These are phyloP conservation scores for Fusarium goolgardi DNA, from an alignment of 2,329 filamentous ascomycete genomes.

Conservation along the genomic window DNA sequence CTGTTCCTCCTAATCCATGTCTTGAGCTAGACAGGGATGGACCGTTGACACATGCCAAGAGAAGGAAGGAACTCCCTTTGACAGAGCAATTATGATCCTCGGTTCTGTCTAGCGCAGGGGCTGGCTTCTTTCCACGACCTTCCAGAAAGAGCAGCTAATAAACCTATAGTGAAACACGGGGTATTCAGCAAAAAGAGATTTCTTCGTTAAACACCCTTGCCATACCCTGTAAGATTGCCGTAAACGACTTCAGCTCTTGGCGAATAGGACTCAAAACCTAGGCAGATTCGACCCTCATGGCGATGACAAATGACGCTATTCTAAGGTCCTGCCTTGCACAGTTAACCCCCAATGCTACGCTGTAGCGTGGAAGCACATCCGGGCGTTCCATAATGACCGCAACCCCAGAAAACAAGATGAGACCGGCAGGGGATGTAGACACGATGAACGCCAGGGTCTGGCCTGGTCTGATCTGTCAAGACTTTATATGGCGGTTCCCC, in stretches of 20 bases:
- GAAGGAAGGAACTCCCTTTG: background rate
- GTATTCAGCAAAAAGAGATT: constrained; percentile 8
- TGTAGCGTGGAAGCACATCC: constrained; percentile 18
- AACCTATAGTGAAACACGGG: constrained; percentile 13
- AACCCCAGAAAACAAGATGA: constrained; percentile 1
- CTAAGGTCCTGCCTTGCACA: background rate
- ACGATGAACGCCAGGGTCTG: constrained; percentile 13
- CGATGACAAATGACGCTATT: constrained; percentile 1
- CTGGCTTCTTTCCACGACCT: constrained; percentile 15
- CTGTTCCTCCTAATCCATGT: background rate
- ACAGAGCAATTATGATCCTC: background rate
- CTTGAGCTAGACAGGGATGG: constrained; percentile 3
- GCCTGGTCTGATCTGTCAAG: background rate
- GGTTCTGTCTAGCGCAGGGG: constrained; percentile 4
- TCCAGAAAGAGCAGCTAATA: constrained; percentile 13
- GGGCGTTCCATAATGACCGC: background rate
- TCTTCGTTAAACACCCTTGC: background rate
- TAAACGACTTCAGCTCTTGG: background rate
- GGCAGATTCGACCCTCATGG: background rate
- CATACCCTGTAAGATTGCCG: background rate
- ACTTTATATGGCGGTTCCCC: constrained; percentile 22
- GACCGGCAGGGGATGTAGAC: constrained; percentile 3
- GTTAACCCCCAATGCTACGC: constrained; percentile 11
- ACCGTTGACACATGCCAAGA: constrained; percentile 24
- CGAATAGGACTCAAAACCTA: background rate